Evolutionary conservation across 495 filamentous ascomycete species (phyloP).

Genomic region (Daldinia concentrica): DNA sequence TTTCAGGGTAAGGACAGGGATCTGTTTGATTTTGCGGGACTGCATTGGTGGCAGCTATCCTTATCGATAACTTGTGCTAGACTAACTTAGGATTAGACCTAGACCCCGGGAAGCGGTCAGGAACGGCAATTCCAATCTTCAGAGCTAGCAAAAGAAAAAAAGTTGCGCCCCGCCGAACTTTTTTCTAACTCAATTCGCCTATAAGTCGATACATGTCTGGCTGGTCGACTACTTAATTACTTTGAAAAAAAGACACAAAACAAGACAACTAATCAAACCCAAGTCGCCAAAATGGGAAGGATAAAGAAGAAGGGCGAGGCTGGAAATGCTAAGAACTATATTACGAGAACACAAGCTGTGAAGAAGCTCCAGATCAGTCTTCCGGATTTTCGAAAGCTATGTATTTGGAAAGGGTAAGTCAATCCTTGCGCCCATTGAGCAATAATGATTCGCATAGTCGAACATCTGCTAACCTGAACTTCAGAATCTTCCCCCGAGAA

Average conservation of each 20-base stretch:
- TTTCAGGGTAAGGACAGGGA: constrained; percentile 13
- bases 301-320: constrained; percentile 97
- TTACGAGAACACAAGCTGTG: constrained; percentile 94
- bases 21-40: neutral
- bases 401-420: constrained; percentile 86
- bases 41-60: constrained; percentile 16
- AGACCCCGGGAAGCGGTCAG: constrained; percentile 30
- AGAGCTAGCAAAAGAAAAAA: constrained; percentile 47
- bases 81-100: neutral
- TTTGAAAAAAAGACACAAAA: neutral
- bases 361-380: constrained; percentile 97
- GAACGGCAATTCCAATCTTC: constrained; percentile 26
- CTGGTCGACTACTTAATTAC: neutral
- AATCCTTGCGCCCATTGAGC: neutral
- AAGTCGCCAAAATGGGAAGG: constrained; percentile 68
- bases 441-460: neutral
- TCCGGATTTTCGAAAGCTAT: constrained; percentile 95
- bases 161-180: constrained; percentile 45
- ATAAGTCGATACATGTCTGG: neutral
- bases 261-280: neutral
- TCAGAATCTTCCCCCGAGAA: constrained; percentile 92
- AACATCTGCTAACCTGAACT: neutral
- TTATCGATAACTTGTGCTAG: constrained; percentile 20
- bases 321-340: constrained; percentile 97
- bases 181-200: constrained; percentile 28